These are phyloP conservation scores for Cylindrotheca closterium DNA, from an alignment of 108 stramenopile species.

Conservation along the genomic window DNA sequence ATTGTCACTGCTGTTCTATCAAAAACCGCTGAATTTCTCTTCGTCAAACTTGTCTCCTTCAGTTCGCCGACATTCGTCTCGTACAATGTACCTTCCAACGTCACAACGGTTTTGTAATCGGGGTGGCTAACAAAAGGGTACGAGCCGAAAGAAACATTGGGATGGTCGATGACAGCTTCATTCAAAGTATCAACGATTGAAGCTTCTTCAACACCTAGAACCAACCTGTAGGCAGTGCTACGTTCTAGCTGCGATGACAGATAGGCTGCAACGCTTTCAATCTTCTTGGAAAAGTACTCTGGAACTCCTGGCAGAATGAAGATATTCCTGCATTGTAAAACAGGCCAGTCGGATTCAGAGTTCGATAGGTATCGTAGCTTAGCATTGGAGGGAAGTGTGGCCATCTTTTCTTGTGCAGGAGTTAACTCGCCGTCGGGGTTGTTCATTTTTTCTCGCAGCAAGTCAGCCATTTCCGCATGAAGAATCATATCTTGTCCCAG, in stretches of 20 bases:
- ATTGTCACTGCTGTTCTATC: conserved; percentile 18
- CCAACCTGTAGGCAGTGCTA: conserved; percentile 59
- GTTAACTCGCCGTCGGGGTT: conserved; percentile 42
- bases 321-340: conserved; percentile 87
- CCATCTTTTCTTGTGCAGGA: conserved; percentile 84
- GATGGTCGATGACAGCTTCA: conserved; percentile 61
- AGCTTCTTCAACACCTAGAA: conserved; percentile 66
- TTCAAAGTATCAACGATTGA: conserved; percentile 72
- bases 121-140: conserved; percentile 83
- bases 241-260: conserved; percentile 60
- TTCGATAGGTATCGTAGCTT: conserved; percentile 66
- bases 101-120: conserved; percentile 79
- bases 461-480: conserved; percentile 87
- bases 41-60: neutral
- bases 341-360: conserved; percentile 69
- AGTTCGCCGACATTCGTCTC: conserved; percentile 2
- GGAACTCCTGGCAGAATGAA: conserved; percentile 96
- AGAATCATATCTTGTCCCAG: conserved; percentile 63
- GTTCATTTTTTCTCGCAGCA: conserved; percentile 49
- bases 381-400: conserved; percentile 66
- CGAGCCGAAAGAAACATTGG: conserved; percentile 74
- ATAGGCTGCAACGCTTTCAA: conserved; percentile 72
- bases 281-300: conserved; percentile 82
- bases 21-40: conserved; percentile 33
- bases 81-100: conserved; percentile 65